phyloP scores from a whole-genome alignment of 1,284 basidiomycete genomes.

The Microbotryum scabiosae region DNA sequence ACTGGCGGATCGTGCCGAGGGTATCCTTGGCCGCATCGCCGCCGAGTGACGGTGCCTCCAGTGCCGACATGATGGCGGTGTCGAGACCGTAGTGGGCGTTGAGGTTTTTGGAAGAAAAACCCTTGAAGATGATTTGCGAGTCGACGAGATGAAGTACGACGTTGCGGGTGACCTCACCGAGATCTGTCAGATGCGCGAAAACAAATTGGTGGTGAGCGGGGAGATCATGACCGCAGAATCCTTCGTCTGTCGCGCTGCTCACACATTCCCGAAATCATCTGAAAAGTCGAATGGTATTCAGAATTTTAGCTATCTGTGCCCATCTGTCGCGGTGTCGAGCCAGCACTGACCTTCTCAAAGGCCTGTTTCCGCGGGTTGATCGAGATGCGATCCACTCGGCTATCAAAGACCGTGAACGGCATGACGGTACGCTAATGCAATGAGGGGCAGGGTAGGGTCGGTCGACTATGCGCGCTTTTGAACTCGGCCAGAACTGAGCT shows the following conservation, averaged over 20 bases:
- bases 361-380: slow-evolving; percentile 91
- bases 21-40: slow-evolving; percentile 14
- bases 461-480: background rate
- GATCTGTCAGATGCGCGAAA: slow-evolving; percentile 44
- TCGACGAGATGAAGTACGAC: slow-evolving; percentile 80
- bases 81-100: slow-evolving; percentile 92
- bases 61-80: slow-evolving; percentile 79
- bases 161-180: slow-evolving; percentile 85
- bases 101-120: slow-evolving; percentile 59
- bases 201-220: background rate
- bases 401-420: slow-evolving; percentile 87
- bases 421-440: slow-evolving; percentile 63
- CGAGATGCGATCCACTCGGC: slow-evolving; percentile 80
- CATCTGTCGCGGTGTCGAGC: background rate
- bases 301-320: too few species aligned
- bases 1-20: slow-evolving; percentile 21
- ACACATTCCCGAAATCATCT: slow-evolving; percentile 94
- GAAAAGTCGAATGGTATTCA: background rate
- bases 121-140: slow-evolving; percentile 60
- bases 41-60: slow-evolving; percentile 48
- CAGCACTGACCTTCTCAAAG: slow-evolving; percentile 63
- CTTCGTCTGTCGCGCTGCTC: slow-evolving; percentile 13
- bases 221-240: slow-evolving; percentile 5
- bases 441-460: background rate
- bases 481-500: slow-evolving; percentile 33